Evolutionary conservation across 768 basidiomycete genomes (phyloP).

Genomic region (Pleurotus ostreatus): DNA sequence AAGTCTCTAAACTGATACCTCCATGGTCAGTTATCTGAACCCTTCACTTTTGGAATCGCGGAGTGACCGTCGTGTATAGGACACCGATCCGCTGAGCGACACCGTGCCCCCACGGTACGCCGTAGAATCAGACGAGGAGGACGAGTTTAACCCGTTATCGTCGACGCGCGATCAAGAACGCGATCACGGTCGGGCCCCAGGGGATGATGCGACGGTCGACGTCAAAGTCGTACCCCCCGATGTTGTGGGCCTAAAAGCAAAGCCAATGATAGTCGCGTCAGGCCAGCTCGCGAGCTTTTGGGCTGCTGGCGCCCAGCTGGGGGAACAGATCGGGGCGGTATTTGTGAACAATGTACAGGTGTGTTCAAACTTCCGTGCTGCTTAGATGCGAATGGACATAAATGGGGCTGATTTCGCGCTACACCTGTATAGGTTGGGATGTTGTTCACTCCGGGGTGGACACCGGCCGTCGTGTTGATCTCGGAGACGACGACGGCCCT

Average conservation of each 20-base stretch:
- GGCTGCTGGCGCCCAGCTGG: conserved; percentile 48
- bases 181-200: conserved; percentile 13
- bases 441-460: conserved; percentile 48
- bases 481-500: conserved; percentile 49
- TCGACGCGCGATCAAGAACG: conserved; percentile 11
- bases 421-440: conserved; percentile 39
- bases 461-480: conserved; percentile 39
- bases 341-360: conserved; percentile 45
- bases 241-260: conserved; percentile 10
- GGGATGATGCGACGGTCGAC: conserved; percentile 8
- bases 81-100: conserved; percentile 54
- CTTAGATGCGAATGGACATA: too few relatives aligned
- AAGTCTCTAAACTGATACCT: not conserved
- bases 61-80: conserved; percentile 23
- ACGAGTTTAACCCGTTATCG: conserved; percentile 47
- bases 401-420: not conserved
- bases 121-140: conserved; percentile 68
- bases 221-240: conserved; percentile 37
- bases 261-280: conserved; percentile 39
- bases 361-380: conserved; percentile 1
- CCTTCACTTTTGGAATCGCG: too few relatives aligned
- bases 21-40: too few relatives aligned
- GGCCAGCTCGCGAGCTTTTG: conserved; percentile 44
- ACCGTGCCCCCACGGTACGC: conserved; percentile 54
- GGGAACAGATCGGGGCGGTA: conserved; percentile 45